phyloP scores from a whole-genome alignment of 208 protist species.

The Blastocrithidia nonstop region DNA sequence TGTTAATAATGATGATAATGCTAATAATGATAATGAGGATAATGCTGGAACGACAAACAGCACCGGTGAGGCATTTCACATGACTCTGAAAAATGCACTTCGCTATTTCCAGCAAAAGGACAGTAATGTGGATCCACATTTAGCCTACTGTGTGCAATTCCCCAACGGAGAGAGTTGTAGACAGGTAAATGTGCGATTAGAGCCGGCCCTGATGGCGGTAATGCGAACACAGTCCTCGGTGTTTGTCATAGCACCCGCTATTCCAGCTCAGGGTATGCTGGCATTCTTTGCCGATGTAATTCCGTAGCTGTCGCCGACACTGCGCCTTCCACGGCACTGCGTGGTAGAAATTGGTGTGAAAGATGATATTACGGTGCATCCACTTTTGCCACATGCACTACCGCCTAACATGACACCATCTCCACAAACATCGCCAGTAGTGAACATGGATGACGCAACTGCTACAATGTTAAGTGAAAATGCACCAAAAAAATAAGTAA shows the following conservation, averaged over 20 bases:
- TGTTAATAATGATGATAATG: neutral
- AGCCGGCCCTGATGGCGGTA: constrained; percentile 72
- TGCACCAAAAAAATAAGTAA: neutral
- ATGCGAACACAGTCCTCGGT: constrained; percentile 68
- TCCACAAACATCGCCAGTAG: neutral
- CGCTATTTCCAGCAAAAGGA: constrained; percentile 24
- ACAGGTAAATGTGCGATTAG: constrained; percentile 75
- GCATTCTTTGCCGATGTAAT: constrained; percentile 67
- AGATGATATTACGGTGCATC: constrained; percentile 54
- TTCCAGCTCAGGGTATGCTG: constrained; percentile 53
- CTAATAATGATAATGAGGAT: neutral
- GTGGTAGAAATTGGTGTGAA: constrained; percentile 73
- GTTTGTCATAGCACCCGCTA: constrained; percentile 48
- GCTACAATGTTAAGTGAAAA: neutral
- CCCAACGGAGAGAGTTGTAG: constrained; percentile 74
- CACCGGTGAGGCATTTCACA: constrained; percentile 11
- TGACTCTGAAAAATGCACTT: constrained; percentile 21
- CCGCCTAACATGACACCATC: neutral
- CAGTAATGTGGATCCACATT: constrained; percentile 21
- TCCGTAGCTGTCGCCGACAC: constrained; percentile 50
- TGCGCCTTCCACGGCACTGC: constrained; percentile 41
- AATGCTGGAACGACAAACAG: constrained; percentile 1
- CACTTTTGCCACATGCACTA: constrained; percentile 14
- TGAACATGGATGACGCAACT: neutral
- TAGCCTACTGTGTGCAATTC: constrained; percentile 67